These are phyloP conservation scores for Cunninghamia lanceolata DNA, from an alignment of 75 land plant species.

Conservation along the genomic window DNA sequence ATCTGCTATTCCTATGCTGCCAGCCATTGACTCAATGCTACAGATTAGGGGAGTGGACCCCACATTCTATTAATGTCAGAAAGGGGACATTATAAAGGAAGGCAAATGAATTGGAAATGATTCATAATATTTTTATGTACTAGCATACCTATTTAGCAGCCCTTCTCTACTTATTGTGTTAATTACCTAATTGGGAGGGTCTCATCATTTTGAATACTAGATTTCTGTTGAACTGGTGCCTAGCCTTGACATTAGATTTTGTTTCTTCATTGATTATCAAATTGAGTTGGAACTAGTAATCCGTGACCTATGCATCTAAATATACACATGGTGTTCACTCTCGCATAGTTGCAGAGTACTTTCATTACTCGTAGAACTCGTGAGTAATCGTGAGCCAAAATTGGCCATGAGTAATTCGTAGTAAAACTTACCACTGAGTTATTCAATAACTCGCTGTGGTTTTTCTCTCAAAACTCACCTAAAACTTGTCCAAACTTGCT, in stretches of 20 bases:
- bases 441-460: no score
- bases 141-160: background rate
- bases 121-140: background rate
- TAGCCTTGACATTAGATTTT: background rate
- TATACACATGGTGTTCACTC: background rate
- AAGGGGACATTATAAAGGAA: background rate
- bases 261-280: background rate
- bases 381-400: no score
- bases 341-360: no score
- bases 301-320: background rate
- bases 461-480: no score
- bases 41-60: no score
- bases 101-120: background rate
- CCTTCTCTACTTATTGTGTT: background rate
- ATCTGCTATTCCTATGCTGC: no score
- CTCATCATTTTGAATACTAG: background rate
- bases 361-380: no score
- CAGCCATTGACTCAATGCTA: no score
- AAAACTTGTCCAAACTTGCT: no score
- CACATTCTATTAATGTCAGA: no score
- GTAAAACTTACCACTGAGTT: no score
- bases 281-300: background rate
- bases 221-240: background rate
- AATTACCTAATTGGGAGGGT: background rate
- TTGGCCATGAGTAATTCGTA: no score